Evolutionary conservation across 1,284 basidiomycete genomes (phyloP), one percentile per base, ranked within the genome.

Genomic region (Waitea zeae): DNA sequence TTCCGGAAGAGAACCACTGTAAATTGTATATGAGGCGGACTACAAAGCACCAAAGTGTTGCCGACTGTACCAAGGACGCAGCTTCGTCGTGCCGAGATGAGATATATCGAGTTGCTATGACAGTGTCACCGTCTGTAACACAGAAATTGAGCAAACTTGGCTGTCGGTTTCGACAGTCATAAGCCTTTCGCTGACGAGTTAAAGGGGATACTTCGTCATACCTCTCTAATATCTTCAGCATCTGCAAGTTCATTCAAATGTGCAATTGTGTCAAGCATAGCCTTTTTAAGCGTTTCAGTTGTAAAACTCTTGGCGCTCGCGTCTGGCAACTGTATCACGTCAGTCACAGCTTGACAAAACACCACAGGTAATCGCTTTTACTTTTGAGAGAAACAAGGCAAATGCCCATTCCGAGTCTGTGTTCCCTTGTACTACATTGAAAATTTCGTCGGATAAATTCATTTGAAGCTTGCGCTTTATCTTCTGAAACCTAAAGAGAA

Each of bases 331-430:
- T n/a, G n/a, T n/a, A n/a, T n/a, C n/a, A n/a, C n/a, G n/a, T n/a
- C n/a, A n/a, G n/a, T n/a, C n/a, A n/a, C n/a, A n/a, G n/a, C n/a
- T n/a, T n/a, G n/a, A n/a, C n/a, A n/a, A n/a, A n/a, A n/a, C n/a
- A n/a, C n/a, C n/a, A n/a, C n/a, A n/a, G n/a, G n/a, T n/a, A n/a
- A n/a, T n/a, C n/a, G n/a, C n/a, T n/a, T n/a, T n/a, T 18, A 78
- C 87, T 61, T 83, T 88, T 3, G 86, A 83, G 15, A 96, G 57
- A 52, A 90, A 86, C 33, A 93, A 58, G 7, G 86, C 89, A 49
- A 95, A 96, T 5, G 86, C 79, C 88, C 89, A 95, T 62, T 96
- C 88, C 1, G 88, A 90, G 53, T 93, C 88, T n/a, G 89, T 95
- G 49, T 90, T 90, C 34, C 90, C 90, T 36, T 81, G 75, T 1